Base-by-base conservation (phyloP, 805 yeast species). In the Hanseniaspora guilliermondii region DNA sequence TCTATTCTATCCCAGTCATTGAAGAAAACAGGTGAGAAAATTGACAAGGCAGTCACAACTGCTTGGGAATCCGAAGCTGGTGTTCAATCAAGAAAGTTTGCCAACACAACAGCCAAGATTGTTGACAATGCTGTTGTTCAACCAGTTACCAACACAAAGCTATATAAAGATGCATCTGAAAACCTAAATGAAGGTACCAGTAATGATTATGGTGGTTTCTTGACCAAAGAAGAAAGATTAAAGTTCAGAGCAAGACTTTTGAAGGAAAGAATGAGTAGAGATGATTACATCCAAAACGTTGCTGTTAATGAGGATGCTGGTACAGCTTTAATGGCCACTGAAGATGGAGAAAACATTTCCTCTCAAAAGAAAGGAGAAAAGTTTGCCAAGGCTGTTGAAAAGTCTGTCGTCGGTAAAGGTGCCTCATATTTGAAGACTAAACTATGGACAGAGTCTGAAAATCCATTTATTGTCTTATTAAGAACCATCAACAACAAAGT, bases 21-120 rank as follows among this genome's bases (percentile, higher is more conserved):
- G 54, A 78, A 80, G 62, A 85, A 85, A 69, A 93, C 97, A 5
- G 97, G 97, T n/a, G 87, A 85, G 62, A 91, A 82, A 39, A 87
- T 93, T 36, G 97, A 96, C 53, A 83, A 77, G 56, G 95, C 82
- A 45, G 97, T 96, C 4, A 74, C 77, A 39, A 83, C 82, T 57
- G 96, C 97, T 0, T 93, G 98, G 98, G 96, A 93, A 58, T 87
- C 96, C 1, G 86, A 93, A 24, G 85, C 91, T 42, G 93, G 95
- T 57, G 81, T 83, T 66, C 84, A 83, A 48, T 89, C 96, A n/a
- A 78, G 97, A 63, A 75, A 79, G 44, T 87, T 88, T 0, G 91
- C 87, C n/a, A 77, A 76, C 56, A 76, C 78, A 52, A 81, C 96
- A 3, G 96, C 94, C 1, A 87, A 86, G 54, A 80, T 76, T 14